Conservation (phyloP, 768 basidiomycete genomes). For the Imleria badia region DNA sequence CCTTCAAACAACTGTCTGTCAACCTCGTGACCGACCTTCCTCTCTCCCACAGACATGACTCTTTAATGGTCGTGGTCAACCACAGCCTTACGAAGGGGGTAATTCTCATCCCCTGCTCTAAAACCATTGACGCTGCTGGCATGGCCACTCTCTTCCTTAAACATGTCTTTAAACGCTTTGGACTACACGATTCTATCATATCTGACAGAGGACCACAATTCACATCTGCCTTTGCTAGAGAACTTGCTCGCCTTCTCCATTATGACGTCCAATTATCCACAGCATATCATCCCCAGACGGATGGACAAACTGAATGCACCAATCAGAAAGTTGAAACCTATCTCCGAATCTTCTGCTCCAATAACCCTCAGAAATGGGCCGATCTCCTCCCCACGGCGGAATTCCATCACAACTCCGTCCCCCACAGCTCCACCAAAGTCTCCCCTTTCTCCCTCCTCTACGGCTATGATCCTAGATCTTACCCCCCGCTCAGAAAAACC, state of each 20-base stretch:
- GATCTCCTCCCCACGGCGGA: not conserved
- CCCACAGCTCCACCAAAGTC: not conserved
- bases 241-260: too few relatives aligned
- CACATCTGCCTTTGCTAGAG: not conserved
- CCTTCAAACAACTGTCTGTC: not conserved
- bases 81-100: not conserved
- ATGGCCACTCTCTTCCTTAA: too few relatives aligned
- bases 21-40: not conserved
- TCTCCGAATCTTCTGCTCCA: not conserved
- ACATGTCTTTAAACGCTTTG: too few relatives aligned
- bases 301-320: too few relatives aligned
- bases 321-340: not conserved
- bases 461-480: too few relatives aligned
- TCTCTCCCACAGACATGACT: not conserved
- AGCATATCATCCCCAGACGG: too few relatives aligned
- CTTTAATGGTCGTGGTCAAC: not conserved
- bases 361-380: not conserved
- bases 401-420: not conserved
- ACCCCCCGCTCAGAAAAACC: too few relatives aligned
- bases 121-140: not conserved
- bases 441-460: not conserved
- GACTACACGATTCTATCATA: not conserved
- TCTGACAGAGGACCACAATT: not conserved
- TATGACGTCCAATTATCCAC: too few relatives aligned
- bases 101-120: not conserved